Conservation (phyloP, 441 rosid genomes). For the Brassica hybrid region DNA sequence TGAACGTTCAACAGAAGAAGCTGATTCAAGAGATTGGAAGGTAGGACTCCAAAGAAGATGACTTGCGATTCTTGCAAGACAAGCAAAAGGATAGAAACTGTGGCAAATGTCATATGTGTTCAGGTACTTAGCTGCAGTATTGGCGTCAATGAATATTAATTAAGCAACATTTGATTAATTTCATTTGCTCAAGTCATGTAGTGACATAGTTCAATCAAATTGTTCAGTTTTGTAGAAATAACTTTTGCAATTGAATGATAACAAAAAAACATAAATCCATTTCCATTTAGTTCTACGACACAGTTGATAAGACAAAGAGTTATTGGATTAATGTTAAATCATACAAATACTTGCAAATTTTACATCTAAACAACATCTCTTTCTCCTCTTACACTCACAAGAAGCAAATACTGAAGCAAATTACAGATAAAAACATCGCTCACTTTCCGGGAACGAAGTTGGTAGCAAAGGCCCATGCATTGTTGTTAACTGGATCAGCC, state of each 20-base stretch:
- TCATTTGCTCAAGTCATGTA: too few relatives aligned
- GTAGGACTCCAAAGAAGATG: slow-evolving; percentile 71
- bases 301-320: slow-evolving; percentile 22
- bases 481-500: slow-evolving; percentile 63
- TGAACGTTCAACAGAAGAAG: slow-evolving; percentile 61
- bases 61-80: slow-evolving; percentile 72
- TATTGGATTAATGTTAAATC: slow-evolving; percentile 16
- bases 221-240: neutral
- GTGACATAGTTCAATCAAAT: neutral
- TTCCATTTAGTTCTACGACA: neutral
- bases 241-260: neutral
- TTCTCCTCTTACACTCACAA: slow-evolving; percentile 22
- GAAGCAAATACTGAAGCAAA: slow-evolving; percentile 38
- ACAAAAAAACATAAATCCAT: neutral
- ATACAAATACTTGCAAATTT: slow-evolving; percentile 23
- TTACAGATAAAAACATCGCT: slow-evolving; percentile 20
- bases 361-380: slow-evolving; percentile 32
- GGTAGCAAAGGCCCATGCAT: slow-evolving; percentile 65
- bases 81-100: slow-evolving; percentile 88
- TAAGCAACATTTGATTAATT: slow-evolving; percentile 42
- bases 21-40: slow-evolving; percentile 55
- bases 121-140: slow-evolving; percentile 86
- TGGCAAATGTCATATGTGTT: slow-evolving; percentile 88
- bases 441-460: slow-evolving; percentile 65
- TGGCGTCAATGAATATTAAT: slow-evolving; percentile 91